These are phyloP conservation scores for Yamadazyma mexicana DNA, from an alignment of 1,139 yeast genomes.

Conservation along the genomic window DNA sequence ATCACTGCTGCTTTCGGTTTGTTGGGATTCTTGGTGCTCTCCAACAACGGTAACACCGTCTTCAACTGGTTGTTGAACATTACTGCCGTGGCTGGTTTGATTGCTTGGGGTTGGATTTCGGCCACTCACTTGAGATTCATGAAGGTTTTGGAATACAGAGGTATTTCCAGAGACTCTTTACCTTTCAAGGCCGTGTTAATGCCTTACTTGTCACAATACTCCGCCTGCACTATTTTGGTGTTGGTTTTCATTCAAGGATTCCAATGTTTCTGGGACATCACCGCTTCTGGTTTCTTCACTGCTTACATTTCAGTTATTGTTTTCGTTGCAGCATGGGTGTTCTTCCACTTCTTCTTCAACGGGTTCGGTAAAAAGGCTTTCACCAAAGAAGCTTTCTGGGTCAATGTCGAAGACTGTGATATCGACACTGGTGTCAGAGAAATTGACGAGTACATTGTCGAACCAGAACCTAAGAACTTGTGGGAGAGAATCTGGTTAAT, in stretches of 20 bases:
- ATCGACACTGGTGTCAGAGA: conserved; percentile 62
- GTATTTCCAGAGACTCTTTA: conserved; percentile 60
- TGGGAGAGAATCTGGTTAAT: conserved; percentile 57
- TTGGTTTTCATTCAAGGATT: conserved; percentile 73
- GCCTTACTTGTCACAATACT: conserved; percentile 66
- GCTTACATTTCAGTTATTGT: conserved; percentile 65
- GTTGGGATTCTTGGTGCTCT: conserved; percentile 67
- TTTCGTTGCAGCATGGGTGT: conserved; percentile 51
- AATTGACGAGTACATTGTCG: conserved; percentile 54
- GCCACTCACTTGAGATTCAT: conserved; percentile 68
- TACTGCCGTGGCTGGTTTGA: conserved; percentile 73
- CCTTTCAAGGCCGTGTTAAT: conserved; percentile 69
- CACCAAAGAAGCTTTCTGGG: conserved; percentile 32
- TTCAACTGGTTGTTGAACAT: conserved; percentile 85
- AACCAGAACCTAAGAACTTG: conserved; percentile 47
- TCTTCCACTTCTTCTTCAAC: conserved; percentile 51
- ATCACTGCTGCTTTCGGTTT: conserved; percentile 63
- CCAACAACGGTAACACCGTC: conserved; percentile 63
- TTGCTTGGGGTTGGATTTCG: conserved; percentile 72
- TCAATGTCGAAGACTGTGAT: conserved; percentile 56
- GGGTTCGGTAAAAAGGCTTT: conserved; percentile 36
- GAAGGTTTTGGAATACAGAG: conserved; percentile 57
- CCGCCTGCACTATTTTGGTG: conserved; percentile 49
- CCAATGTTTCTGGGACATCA: conserved; percentile 55
- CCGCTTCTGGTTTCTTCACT: conserved; percentile 58